Percentiles rank a stretch among this genome's conserved stretches.
Evolutionary conservation across 2,329 filamentous ascomycete species (phyloP).

Genomic region (Cladosporium cucumerinum): DNA sequence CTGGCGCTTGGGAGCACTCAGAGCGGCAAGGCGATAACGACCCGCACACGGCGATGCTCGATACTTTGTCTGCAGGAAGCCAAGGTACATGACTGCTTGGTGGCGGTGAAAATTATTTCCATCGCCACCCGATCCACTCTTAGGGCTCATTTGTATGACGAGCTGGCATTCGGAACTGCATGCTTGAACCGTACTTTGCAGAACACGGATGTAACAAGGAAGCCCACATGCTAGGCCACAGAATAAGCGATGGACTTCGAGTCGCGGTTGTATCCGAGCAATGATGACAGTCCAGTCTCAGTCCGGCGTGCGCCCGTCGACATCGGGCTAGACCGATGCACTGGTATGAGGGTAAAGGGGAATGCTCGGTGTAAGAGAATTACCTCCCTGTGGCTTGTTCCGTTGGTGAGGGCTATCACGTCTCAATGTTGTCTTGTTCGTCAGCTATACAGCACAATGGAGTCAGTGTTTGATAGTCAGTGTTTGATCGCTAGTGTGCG

Average conservation of each 20-base stretch:
- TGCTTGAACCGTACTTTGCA: background rate
- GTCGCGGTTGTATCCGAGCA: background rate
- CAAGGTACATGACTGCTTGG: background rate
- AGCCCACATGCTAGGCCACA: background rate
- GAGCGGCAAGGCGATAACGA: background rate
- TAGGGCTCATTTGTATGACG: background rate
- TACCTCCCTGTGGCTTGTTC: background rate
- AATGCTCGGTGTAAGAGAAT: background rate
- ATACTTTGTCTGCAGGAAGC: background rate
- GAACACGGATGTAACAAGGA: background rate
- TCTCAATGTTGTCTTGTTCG: background rate
- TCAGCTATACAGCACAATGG: background rate
- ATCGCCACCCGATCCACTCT: background rate
- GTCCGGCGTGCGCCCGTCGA: background rate
- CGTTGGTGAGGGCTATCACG: background rate
- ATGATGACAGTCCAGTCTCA: background rate
- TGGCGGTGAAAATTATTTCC: background rate
- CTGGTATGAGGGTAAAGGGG: background rate
- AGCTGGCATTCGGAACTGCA: background rate
- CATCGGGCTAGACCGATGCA: background rate
- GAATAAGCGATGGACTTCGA: background rate
- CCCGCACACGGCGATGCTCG: background rate
- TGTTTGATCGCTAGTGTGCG: background rate
- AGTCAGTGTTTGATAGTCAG: background rate
- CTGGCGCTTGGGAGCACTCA: background rate